Evolutionary conservation across 257 asterid genomes (phyloP), one percentile per base, ranked within the genome.

Genomic region (Voacanga thouarsii): DNA sequence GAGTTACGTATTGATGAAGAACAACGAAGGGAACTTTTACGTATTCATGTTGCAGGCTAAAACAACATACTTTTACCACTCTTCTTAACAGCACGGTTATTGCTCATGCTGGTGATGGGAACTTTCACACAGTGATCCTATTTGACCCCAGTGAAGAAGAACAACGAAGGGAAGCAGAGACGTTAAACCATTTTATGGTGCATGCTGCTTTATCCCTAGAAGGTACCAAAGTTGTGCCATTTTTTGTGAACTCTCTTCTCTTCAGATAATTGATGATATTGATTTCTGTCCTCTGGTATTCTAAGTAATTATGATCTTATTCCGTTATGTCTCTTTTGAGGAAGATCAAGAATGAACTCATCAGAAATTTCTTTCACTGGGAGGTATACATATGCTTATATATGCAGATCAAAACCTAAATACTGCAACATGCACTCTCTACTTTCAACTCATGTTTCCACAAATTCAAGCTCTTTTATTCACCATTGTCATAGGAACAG

Each of bases 31-130:
- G n/a, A n/a, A n/a, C n/a, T n/a, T n/a, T n/a, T n/a, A n/a, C n/a
- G n/a, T n/a, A n/a, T n/a, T n/a, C n/a, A n/a, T n/a, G n/a, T n/a
- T 61, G 41, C 30, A 0, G 75, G 57, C 74, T 57, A 53, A 61
- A 21, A 28, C 55, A 11, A 60, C 74, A 10, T 41, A 56, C 72
- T 49, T 47, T 33, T 1, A 30, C 75, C 59, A 3, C 65, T 77
- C 65, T 47, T 28, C 71, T 23, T 80, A 56, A 86, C 92, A 95
- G 98, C 93, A 89, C 97, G 0, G 96, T 95, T 82, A 78, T 95
- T 81, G 99, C 99, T 82, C 99, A 95, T 89, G 99, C 99, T 77
- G 98, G 99, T 77, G 99, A 95, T 57, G 99, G 98, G 57, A 95
- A 95, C 85, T 95, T 95, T 92, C 99, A 95, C 84, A 88, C 96